Percentiles rank a stretch among this genome's conserved stretches.
Conservation (phyloP, 2,329 filamentous ascomycete genomes). For the Diplocarpon mali region DNA sequence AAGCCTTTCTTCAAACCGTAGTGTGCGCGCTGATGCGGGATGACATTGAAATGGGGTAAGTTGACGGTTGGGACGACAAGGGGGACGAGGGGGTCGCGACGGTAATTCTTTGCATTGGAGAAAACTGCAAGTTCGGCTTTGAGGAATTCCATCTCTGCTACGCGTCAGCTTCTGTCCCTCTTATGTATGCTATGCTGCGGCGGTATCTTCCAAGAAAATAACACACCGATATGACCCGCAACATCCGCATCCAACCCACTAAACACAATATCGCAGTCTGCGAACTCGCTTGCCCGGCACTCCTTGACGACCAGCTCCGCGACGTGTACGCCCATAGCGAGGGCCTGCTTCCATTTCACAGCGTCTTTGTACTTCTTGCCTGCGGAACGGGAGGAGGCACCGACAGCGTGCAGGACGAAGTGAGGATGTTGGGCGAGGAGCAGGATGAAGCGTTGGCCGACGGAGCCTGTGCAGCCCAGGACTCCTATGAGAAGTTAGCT, state of each 20-base stretch:
- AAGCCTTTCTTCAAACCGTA: conserved; percentile 73
- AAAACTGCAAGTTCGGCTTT: conserved; percentile 84
- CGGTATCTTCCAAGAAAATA: not conserved
- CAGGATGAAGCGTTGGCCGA: conserved; percentile 91
- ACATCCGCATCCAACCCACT: conserved; percentile 87
- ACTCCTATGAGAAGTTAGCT: conserved; percentile 42
- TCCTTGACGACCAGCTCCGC: conserved; percentile 76
- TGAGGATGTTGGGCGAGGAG: conserved; percentile 80
- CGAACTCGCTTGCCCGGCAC: conserved; percentile 72
- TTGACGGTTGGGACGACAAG: conserved; percentile 95
- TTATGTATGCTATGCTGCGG: not conserved
- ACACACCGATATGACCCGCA: conserved; percentile 76
- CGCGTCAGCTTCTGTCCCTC: no score
- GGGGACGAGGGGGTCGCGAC: conserved; percentile 78
- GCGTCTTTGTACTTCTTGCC: conserved; percentile 94
- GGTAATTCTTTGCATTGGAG: conserved; percentile 97
- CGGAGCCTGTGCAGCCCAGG: conserved; percentile 84
- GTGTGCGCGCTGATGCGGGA: conserved; percentile 74
- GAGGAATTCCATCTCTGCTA: conserved; percentile 76
- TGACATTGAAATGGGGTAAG: conserved; percentile 73
- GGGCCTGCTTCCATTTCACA: conserved; percentile 86
- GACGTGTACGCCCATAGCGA: conserved; percentile 65
- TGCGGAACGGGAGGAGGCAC: conserved; percentile 78
- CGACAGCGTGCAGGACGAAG: conserved; percentile 77
- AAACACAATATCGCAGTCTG: conserved; percentile 87